A percentile compares a stretch with the other conserved stretches of the same genome.
phyloP scores from a whole-genome alignment of 495 filamentous ascomycete genomes.

The Cudoniella acicularis region DNA sequence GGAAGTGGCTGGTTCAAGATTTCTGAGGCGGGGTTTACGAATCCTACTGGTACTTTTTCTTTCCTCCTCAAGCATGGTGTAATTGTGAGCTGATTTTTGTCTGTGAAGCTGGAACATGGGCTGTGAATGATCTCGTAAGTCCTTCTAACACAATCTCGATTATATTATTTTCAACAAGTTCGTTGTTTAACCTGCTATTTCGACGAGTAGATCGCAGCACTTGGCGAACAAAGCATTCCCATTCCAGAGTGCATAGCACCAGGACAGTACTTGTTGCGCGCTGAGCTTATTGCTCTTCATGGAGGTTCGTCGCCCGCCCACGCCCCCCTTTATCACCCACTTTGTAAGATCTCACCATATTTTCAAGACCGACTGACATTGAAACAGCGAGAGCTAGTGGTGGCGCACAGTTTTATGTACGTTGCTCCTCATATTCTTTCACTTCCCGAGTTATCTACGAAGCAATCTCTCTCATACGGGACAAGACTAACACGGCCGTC shows the following conservation, averaged over 20 bases:
- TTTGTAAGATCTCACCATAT: background rate
- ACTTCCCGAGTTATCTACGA: too few relatives aligned
- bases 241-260: conserved; percentile 43
- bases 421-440: conserved; percentile 2
- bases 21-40: conserved; percentile 16
- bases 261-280: conserved; percentile 48
- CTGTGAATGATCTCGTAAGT: conserved; percentile 14
- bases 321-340: too few relatives aligned
- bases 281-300: conserved; percentile 51
- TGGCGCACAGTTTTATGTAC: conserved; percentile 49
- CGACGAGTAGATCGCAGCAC: conserved; percentile 6
- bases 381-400: conserved; percentile 29
- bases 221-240: conserved; percentile 39
- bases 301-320: conserved; percentile 3
- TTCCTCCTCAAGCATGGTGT: too few relatives aligned
- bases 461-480: too few relatives aligned
- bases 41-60: conserved; percentile 15
- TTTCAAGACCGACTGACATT: background rate
- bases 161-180: background rate
- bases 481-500: too few relatives aligned
- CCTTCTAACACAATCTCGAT: background rate
- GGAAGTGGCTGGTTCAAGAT: conserved; percentile 40
- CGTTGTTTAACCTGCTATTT: too few relatives aligned
- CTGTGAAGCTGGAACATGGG: conserved; percentile 16
- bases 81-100: too few relatives aligned